A percentile compares a stretch with the other conserved stretches of the same genome.
Evolutionary conservation across 1,284 basidiomycete species (phyloP).

Genomic region (Austroboletus niveus): DNA sequence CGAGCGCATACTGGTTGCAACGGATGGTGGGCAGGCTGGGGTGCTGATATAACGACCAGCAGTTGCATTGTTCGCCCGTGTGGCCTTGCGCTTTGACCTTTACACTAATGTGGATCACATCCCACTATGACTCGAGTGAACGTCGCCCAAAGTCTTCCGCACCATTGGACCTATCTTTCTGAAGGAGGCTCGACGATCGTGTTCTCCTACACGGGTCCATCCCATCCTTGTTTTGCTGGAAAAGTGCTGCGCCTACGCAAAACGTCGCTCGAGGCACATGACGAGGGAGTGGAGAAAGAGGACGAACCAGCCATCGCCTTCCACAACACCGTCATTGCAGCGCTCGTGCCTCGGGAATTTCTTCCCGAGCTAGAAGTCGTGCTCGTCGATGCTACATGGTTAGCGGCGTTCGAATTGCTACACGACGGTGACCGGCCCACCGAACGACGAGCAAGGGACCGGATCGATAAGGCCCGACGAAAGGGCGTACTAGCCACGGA

Average conservation of each 20-base stretch:
- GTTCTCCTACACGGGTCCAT: conserved; percentile 70
- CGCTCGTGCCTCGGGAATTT: conserved; percentile 56
- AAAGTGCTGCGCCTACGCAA: conserved; percentile 79
- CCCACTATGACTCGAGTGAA: conserved; percentile 12
- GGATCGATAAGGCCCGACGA: conserved; percentile 52
- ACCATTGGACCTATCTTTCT: conserved; percentile 80
- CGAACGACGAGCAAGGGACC: conserved; percentile 51
- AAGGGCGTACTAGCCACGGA: conserved; percentile 74
- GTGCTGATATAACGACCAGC: not conserved
- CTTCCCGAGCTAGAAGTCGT: conserved; percentile 58
- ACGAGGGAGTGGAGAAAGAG: conserved; percentile 20
- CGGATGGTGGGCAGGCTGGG: not conserved
- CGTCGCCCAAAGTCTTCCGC: conserved; percentile 43
- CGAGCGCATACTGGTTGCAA: conserved; percentile 15
- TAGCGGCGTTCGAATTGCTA: conserved; percentile 47
- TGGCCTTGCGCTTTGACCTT: conserved; percentile 9
- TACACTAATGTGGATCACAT: not conserved
- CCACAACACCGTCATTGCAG: conserved; percentile 56
- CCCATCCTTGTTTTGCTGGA: conserved; percentile 49
- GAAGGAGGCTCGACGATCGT: conserved; percentile 91
- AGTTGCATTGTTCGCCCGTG: conserved; percentile 19
- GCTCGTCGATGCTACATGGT: conserved; percentile 59
- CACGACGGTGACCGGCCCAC: conserved; percentile 54
- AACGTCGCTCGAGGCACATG: conserved; percentile 13
- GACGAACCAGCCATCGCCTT: conserved; percentile 64